These are phyloP conservation scores for Astraeus odoratus DNA, from an alignment of 768 basidiomycete species.

Conservation along the genomic window DNA sequence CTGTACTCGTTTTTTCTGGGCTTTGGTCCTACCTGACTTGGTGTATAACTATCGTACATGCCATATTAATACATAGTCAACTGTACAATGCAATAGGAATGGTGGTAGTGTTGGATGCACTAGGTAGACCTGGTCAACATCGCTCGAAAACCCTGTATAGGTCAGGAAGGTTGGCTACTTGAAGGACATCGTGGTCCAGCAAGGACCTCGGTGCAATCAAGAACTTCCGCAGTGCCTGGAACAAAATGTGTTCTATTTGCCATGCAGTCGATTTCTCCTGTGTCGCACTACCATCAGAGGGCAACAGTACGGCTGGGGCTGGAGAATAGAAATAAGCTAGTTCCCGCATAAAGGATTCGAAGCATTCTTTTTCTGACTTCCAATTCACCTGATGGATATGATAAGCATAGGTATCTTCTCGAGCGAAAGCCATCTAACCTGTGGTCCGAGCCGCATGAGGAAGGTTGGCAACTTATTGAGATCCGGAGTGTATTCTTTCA, in stretches of 20 bases:
- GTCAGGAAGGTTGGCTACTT: constrained; percentile 86
- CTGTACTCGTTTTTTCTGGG: background rate
- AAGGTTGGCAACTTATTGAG: constrained; percentile 86
- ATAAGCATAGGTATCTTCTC: constrained; percentile 1
- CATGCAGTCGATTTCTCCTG: constrained; percentile 57
- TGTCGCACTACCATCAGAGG: constrained; percentile 27
- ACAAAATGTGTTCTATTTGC: constrained; percentile 89
- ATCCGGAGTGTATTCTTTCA: constrained; percentile 86
- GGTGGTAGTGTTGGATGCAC: background rate
- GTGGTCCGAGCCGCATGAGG: constrained; percentile 87
- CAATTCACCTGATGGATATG: constrained; percentile 69
- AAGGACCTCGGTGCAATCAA: constrained; percentile 59
- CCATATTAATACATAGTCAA: background rate
- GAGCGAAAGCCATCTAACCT: constrained; percentile 38
- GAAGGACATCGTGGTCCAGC: constrained; percentile 69
- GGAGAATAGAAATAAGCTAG: constrained; percentile 89
- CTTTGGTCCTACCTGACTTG: background rate
- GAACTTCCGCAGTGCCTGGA: constrained; percentile 79
- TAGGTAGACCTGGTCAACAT: constrained; percentile 42
- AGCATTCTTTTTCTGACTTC: constrained; percentile 80
- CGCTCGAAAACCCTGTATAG: constrained; percentile 93
- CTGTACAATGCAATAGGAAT: background rate
- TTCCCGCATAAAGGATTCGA: constrained; percentile 79
- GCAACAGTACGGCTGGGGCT: constrained; percentile 11
- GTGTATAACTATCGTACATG: background rate